Evolutionary conservation across 192 early-diverging fungal genomes (phyloP), one percentile per base, ranked within the genome.

Genomic region (Mortierella alpina): DNA sequence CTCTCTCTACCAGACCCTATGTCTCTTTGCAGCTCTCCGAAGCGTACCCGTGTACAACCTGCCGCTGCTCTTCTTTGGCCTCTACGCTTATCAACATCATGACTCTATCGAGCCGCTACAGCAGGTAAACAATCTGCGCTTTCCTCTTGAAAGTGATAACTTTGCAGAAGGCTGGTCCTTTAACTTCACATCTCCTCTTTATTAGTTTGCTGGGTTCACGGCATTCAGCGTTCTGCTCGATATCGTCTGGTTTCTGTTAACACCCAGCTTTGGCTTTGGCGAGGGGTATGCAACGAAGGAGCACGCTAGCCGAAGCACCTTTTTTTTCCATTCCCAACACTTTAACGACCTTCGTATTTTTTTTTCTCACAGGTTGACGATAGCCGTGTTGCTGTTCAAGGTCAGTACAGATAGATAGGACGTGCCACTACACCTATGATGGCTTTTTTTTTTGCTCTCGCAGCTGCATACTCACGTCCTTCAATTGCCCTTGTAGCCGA

Each of bases 81-180:
- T 86, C 53, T 88, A 86, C 65, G 83, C 87, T 9, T 86, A 81
- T 31, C 72, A 88, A 47, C 78, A 82, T 69, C 84, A 83, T 55
- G 87, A 88, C 41, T 86, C 87, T 11, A 81, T 82, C 45, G 78
- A 80, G 31, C 87, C 87, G 18, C 78, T 88, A 42, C 86, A 88
- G 59, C 83, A 80, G 49, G 87, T 88, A 84, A 3, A 45, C 18
- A 12, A 44, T 23, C 41, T 66, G 1, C 14, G 50, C 6, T 31
- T 31, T 31, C 31, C 31, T 31, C 31, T 31, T 31, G 31, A 1
- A 22, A 47, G 11, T 1, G 14, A 41, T 14, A 59, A 0, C 11
- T 12, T 59, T 39, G 50, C 11, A 51, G 11, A 17, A 13, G 59
- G 1, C 1, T 7, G 6, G 15, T 49, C 17, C 15, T 63, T 48